Conservation (phyloP, 805 yeast genomes). For the Priceomyces castillae region DNA sequence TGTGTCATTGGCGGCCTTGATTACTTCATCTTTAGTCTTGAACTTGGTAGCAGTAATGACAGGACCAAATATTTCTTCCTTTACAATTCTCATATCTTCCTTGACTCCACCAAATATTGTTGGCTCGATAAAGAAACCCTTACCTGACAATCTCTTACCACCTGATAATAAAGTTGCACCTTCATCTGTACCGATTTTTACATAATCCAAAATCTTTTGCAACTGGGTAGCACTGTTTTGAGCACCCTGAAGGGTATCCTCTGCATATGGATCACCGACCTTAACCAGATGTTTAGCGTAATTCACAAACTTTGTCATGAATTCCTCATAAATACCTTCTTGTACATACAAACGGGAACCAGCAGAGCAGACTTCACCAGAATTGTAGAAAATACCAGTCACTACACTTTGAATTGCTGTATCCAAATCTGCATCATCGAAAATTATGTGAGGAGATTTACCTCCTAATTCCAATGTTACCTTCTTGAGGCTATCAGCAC, state of each 20-base stretch:
- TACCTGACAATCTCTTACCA: slow-evolving; percentile 31
- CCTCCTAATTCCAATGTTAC: slow-evolving; percentile 54
- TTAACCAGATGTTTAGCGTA: slow-evolving; percentile 29
- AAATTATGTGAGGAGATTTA: slow-evolving; percentile 47
- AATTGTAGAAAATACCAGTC: slow-evolving; percentile 44
- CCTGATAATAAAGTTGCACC: slow-evolving; percentile 53
- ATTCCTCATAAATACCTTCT: slow-evolving; percentile 41
- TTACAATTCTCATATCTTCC: slow-evolving; percentile 38
- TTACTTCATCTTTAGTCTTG: slow-evolving; percentile 43
- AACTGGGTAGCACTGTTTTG: slow-evolving; percentile 53
- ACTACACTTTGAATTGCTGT: slow-evolving; percentile 52
- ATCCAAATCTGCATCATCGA: slow-evolving; percentile 47
- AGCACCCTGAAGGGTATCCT: slow-evolving; percentile 49
- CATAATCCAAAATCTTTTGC: slow-evolving; percentile 37
- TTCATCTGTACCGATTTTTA: slow-evolving; percentile 47
- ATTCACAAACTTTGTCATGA: slow-evolving; percentile 35
- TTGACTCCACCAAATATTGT: slow-evolving; percentile 47
- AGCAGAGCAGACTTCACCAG: slow-evolving; percentile 49
- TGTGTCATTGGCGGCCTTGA: slow-evolving; percentile 41
- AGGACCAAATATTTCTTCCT: slow-evolving; percentile 56
- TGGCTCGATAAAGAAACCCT: slow-evolving; percentile 41
- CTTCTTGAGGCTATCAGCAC: slow-evolving; percentile 45
- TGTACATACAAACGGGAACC: slow-evolving; percentile 47
- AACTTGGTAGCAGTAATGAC: slow-evolving; percentile 45
- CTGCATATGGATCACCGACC: slow-evolving; percentile 45